These are phyloP conservation scores for Soucietia sequanensis DNA, from an alignment of 805 yeast genomes.

Conservation along the genomic window DNA sequence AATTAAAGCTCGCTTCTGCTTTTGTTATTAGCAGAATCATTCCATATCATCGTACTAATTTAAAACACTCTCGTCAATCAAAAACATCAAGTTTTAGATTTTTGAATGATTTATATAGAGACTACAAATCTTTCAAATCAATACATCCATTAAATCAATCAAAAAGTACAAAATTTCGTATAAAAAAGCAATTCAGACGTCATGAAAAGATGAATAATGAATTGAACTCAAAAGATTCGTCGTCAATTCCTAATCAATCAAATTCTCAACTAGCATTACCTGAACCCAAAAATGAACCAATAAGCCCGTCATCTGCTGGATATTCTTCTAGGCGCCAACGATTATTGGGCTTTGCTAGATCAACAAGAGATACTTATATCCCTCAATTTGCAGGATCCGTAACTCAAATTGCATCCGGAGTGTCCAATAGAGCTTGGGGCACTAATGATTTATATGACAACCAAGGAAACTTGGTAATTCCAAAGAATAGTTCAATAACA, in stretches of 20 bases:
- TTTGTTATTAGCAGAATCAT: slow-evolving; percentile 11
- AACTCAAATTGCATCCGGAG: slow-evolving; percentile 48
- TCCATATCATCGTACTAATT: slow-evolving; percentile 8
- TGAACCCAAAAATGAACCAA: too few species aligned
- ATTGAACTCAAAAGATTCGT: not conserved
- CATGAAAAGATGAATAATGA: slow-evolving; percentile 1
- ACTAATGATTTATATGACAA: slow-evolving; percentile 26
- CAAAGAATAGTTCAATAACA: slow-evolving; percentile 58
- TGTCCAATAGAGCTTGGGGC: slow-evolving; percentile 30
- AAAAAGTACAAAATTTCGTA: too few species aligned
- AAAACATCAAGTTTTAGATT: slow-evolving; percentile 21
- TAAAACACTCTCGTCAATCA: slow-evolving; percentile 4
- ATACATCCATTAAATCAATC: slow-evolving; percentile 13
- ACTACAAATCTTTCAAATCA: slow-evolving; percentile 26
- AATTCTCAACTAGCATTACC: too few species aligned
- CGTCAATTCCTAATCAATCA: slow-evolving; percentile 4
- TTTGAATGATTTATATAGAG: slow-evolving; percentile 29
- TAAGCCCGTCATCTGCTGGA: too few species aligned
- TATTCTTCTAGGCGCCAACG: slow-evolving; percentile 41
- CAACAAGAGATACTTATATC: slow-evolving; percentile 57
- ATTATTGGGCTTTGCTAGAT: slow-evolving; percentile 49
- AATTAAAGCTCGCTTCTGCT: slow-evolving; percentile 17
- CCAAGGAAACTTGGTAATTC: slow-evolving; percentile 35
- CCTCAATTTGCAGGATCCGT: slow-evolving; percentile 50
- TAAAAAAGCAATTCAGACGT: too few species aligned